Evolutionary conservation across 805 yeast genomes (phyloP), one percentile per base, ranked within the genome.

Genomic region (Ogataea philodendri): DNA sequence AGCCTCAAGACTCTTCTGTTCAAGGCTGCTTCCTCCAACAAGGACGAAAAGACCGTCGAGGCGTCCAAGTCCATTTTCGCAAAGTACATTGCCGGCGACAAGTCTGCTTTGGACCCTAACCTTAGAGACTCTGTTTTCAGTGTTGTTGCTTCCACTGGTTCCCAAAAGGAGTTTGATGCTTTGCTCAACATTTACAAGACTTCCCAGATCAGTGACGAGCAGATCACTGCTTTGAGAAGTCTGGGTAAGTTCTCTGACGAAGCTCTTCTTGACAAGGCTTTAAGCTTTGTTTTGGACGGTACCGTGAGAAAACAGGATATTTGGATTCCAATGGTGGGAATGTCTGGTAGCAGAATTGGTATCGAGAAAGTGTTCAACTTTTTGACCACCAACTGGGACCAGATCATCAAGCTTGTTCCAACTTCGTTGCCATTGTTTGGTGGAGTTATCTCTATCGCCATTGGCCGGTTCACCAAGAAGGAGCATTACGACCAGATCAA

Each of bases 401-500:
- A 66, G 28, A 55, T 90, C 42, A 63, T 64, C 49, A 70, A 76
- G 57, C 66, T 72, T 52, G 72, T 87, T 56, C 96, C 97, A 33
- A 86, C 95, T 10, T 82, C 86, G 9, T 71, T 82, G 45, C 71
- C 87, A 15, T 77, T 88, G 85, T 69, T 90, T 51, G 83, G 90
- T 14, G 68, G 81, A 13, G 79, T 93, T 40, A 83, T 90, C 24
- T 67, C 70, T 20, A 45, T 83, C 22, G 64, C 80, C 30, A 72
- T 84, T 29, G 63, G 47, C 38, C 63, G 56, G 26, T 66, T 67
- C 43, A 67, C 71, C 21, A 48, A 68, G 13, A 51, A 49, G 48
- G 66, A 63, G 22, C 69, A 63, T 45, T 57, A 59, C 32, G 52
- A 58, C n/a, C 70, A 67, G 33, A 63, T 76, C 34, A 63, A 62